Percentiles rank a stretch among this genome's conserved stretches.
These are phyloP conservation scores for Podosphaera aphanis DNA, from an alignment of 2,329 filamentous ascomycete genomes.

Conservation along the genomic window DNA sequence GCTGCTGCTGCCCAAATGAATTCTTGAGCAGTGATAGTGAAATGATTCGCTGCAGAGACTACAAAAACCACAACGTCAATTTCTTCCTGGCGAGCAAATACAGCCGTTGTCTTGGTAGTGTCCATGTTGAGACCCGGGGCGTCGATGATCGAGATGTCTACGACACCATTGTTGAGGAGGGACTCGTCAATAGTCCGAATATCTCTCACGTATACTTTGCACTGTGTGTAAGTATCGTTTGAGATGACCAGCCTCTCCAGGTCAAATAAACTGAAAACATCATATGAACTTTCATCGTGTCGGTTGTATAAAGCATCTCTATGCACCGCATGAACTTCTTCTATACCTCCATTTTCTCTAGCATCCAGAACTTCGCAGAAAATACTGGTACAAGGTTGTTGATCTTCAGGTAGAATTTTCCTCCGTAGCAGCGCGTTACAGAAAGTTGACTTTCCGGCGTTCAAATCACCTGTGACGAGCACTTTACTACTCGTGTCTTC, in stretches of 20 bases:
- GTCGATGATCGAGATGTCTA: conserved; percentile 93
- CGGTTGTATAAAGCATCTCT: conserved; percentile 59
- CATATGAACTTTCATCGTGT: conserved; percentile 82
- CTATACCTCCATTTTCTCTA: conserved; percentile 68
- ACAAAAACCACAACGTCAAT: conserved; percentile 98
- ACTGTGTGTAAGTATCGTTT: conserved; percentile 72
- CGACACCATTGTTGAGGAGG: conserved; percentile 85
- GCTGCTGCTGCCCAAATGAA: conserved; percentile 90
- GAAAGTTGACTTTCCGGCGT: conserved; percentile 95
- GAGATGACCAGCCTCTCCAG: conserved; percentile 79
- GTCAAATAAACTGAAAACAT: conserved; percentile 55
- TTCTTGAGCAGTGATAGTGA: conserved; percentile 90
- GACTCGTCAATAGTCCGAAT: conserved; percentile 76
- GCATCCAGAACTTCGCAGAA: conserved; percentile 94
- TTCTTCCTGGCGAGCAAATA: conserved; percentile 92
- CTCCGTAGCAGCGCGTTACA: conserved; percentile 88
- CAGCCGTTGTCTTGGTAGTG: conserved; percentile 87
- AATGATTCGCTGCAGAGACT: conserved; percentile 91
- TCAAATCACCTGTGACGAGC: conserved; percentile 80
- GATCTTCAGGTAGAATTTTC: conserved; percentile 85
- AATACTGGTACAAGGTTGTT: conserved; percentile 93
- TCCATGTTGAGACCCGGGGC: conserved; percentile 89
- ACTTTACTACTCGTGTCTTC: conserved; percentile 97
- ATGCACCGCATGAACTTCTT: conserved; percentile 90
- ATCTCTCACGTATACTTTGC: conserved; percentile 92